phyloP scores from a whole-genome alignment of 805 yeast genomes.

The Metahyphopichia silvanorum region DNA sequence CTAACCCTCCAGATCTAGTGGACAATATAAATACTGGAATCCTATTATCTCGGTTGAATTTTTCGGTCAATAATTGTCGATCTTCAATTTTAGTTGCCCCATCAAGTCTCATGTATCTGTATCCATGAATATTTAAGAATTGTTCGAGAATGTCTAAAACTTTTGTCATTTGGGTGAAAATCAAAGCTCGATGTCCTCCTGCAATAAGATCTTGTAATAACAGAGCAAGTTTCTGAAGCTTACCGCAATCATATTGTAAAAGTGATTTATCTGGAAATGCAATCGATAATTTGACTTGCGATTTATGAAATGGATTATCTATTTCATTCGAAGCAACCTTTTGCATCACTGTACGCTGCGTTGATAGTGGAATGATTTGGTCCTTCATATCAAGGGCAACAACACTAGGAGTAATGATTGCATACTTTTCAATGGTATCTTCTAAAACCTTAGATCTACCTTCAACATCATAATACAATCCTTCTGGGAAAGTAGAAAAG shows the following conservation, averaged over 20 bases:
- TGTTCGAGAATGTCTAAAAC: conserved; percentile 91
- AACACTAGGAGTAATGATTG: conserved; percentile 85
- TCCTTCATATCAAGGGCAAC: conserved; percentile 72
- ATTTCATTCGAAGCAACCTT: conserved; percentile 38
- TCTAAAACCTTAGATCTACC: conserved; percentile 33
- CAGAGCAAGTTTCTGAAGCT: conserved; percentile 78
- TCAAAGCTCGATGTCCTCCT: conserved; percentile 89
- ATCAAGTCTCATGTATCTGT: conserved; percentile 89
- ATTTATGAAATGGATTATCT: conserved; percentile 62
- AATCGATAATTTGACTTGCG: conserved; percentile 83
- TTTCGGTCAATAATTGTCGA: conserved; percentile 88
- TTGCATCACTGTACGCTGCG: conserved; percentile 27
- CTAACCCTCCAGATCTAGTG: conserved; percentile 97
- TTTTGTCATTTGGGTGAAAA: conserved; percentile 97
- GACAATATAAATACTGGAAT: conserved; percentile 90
- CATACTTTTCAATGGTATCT: conserved; percentile 65
- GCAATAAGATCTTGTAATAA: conserved; percentile 74
- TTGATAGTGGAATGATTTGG: conserved; percentile 39
- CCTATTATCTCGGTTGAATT: conserved; percentile 81
- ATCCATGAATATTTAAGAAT: conserved; percentile 91
- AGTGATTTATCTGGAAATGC: conserved; percentile 95
- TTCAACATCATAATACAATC: conserved; percentile 22
- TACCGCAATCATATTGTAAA: conserved; percentile 95
- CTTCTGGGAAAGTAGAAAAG: conserved; percentile 11
- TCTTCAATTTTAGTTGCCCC: conserved; percentile 98